Evolutionary conservation across 495 filamentous ascomycete genomes (phyloP).

Genomic region (Lepidopterella palustris): DNA sequence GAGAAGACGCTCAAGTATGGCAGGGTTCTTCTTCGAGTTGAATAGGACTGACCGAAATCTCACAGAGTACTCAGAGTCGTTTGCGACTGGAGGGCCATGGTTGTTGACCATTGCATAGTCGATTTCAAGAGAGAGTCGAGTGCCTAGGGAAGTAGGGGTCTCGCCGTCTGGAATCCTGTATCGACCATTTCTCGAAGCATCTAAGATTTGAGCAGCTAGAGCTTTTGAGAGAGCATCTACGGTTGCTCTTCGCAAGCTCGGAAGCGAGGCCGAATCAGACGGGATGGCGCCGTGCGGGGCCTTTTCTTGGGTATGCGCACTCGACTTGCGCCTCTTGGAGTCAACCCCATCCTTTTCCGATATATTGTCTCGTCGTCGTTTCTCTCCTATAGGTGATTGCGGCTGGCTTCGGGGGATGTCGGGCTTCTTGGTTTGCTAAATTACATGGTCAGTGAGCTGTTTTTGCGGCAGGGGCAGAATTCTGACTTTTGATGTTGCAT

Average conservation of each 20-base stretch:
- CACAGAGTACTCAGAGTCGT: slow-evolving; percentile 41
- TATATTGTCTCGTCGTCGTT: slow-evolving; percentile 13
- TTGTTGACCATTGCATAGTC: slow-evolving; percentile 63
- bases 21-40: slow-evolving; percentile 81
- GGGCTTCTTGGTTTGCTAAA: slow-evolving; percentile 9
- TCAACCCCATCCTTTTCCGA: slow-evolving; percentile 15
- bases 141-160: slow-evolving; percentile 46
- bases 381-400: slow-evolving; percentile 24
- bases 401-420: slow-evolving; percentile 12
- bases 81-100: slow-evolving; percentile 45
- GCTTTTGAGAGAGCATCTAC: slow-evolving; percentile 48
- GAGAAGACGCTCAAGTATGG: slow-evolving; percentile 70
- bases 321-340: slow-evolving; percentile 28
- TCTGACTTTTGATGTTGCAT: slow-evolving; percentile 12
- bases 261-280: slow-evolving; percentile 18
- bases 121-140: slow-evolving; percentile 59
- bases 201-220: slow-evolving; percentile 48
- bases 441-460: background rate
- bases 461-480: background rate
- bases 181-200: slow-evolving; percentile 44
- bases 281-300: background rate
- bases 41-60: slow-evolving; percentile 61
- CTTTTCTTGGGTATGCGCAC: slow-evolving; percentile 19
- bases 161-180: slow-evolving; percentile 50
- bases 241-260: slow-evolving; percentile 44